Percentiles rank a stretch among this genome's conserved stretches.
Conservation (phyloP, 306 rosid genomes). For the Gastrolobium villosum region DNA sequence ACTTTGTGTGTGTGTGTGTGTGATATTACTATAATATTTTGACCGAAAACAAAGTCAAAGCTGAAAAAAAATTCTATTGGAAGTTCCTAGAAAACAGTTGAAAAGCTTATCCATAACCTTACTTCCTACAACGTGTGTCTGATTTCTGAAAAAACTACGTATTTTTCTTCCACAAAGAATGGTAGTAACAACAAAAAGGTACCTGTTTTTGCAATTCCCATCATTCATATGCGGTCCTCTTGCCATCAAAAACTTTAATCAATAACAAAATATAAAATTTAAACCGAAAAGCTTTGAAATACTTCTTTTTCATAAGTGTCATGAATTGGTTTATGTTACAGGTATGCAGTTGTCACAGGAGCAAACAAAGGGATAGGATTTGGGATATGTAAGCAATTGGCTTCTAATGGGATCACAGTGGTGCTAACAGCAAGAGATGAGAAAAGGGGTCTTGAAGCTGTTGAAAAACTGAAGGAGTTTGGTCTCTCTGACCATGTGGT, state of each 20-base stretch:
- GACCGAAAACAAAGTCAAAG: no score
- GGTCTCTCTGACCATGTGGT: conserved; percentile 25
- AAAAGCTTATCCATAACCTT: background rate
- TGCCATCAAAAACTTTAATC: background rate
- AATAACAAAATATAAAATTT: background rate
- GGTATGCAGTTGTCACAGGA: conserved; percentile 48
- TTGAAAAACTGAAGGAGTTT: conserved; percentile 39
- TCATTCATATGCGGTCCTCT: background rate
- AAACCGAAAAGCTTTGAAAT: background rate
- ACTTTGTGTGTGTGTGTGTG: no score
- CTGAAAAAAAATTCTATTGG: no score
- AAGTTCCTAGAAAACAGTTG: background rate
- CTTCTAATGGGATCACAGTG: conserved; percentile 50
- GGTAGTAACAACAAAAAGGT: conserved; percentile 47
- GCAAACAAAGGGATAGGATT: conserved; percentile 58
- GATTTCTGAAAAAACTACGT: background rate
- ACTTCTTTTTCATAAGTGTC: background rate
- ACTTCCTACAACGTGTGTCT: background rate
- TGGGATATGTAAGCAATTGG: conserved; percentile 45
- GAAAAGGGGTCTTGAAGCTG: conserved; percentile 52
- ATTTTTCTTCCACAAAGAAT: conserved; percentile 4
- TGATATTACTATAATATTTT: no score
- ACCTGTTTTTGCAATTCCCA: background rate
- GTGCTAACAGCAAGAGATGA: conserved; percentile 57
- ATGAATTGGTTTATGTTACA: conserved; percentile 6